These are phyloP conservation scores for Apiospora phragmitis DNA, from an alignment of 2,329 filamentous ascomycete species.

Conservation along the genomic window DNA sequence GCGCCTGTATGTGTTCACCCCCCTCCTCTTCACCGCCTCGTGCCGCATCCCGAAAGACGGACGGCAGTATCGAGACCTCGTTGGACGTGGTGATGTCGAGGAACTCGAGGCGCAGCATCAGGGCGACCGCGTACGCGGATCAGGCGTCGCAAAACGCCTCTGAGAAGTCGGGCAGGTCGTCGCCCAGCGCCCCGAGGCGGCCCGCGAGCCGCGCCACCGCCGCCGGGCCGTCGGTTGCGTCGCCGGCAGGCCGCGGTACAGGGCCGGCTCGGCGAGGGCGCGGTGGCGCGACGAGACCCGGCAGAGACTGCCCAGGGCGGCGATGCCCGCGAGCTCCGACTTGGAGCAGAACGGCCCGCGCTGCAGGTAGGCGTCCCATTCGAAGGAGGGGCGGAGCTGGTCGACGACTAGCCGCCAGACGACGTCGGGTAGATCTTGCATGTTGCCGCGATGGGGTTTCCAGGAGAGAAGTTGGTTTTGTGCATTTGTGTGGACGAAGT, in stretches of 20 bases:
- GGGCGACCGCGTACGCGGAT: background rate
- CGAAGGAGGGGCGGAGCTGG: background rate
- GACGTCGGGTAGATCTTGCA: background rate
- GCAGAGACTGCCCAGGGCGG: background rate
- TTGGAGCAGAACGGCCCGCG: background rate
- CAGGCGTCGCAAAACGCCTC: background rate
- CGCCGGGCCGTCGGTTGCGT: too few species aligned
- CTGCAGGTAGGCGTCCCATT: background rate
- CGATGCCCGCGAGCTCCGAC: background rate
- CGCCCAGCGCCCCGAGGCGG: background rate
- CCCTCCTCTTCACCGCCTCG: too few species aligned
- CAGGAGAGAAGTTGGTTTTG: too few species aligned
- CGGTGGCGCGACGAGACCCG: background rate
- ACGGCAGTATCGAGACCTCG: background rate
- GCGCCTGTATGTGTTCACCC: too few species aligned
- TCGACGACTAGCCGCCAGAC: background rate
- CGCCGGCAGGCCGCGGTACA: background rate
- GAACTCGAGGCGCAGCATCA: background rate
- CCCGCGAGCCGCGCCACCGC: too few species aligned
- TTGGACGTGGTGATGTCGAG: background rate
- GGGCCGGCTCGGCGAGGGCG: background rate
- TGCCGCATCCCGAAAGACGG: background rate
- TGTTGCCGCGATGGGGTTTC: too few species aligned
- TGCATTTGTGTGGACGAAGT: too few species aligned
- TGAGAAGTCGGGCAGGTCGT: background rate